phyloP scores from a whole-genome alignment of 805 yeast species.

The Candida nitratophila region DNA sequence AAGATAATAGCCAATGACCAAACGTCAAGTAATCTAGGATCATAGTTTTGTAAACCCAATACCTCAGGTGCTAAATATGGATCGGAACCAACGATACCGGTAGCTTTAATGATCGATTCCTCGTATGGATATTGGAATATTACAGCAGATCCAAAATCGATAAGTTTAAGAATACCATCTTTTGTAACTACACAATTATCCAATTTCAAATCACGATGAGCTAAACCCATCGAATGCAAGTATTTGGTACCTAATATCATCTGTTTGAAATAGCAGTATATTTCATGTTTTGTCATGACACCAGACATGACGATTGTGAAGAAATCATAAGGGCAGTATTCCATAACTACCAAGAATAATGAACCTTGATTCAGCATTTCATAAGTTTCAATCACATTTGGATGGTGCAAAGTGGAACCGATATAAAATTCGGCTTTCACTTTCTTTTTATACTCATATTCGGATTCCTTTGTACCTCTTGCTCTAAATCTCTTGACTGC shows the following conservation, averaged over 20 bases:
- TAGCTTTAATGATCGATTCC: constrained; percentile 46
- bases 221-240: constrained; percentile 75
- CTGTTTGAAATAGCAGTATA: constrained; percentile 78
- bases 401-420: constrained; percentile 72
- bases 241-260: constrained; percentile 67
- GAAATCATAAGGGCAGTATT: constrained; percentile 86
- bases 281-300: constrained; percentile 60
- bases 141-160: constrained; percentile 92
- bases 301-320: constrained; percentile 92
- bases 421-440: constrained; percentile 78
- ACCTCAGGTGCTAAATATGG: constrained; percentile 96
- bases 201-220: constrained; percentile 87
- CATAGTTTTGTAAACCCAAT: constrained; percentile 48
- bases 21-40: constrained; percentile 81
- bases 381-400: constrained; percentile 71
- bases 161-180: constrained; percentile 73
- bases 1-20: constrained; percentile 93
- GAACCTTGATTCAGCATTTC: constrained; percentile 70
- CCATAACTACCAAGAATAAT: constrained; percentile 76
- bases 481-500: constrained; percentile 86
- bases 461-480: constrained; percentile 53
- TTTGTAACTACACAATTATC: constrained; percentile 85
- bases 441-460: constrained; percentile 64
- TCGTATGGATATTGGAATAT: constrained; percentile 42
- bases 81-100: constrained; percentile 91